Evolutionary conservation across 1,139 yeast genomes (phyloP).

Genomic region (Kodamaea suecica): DNA sequence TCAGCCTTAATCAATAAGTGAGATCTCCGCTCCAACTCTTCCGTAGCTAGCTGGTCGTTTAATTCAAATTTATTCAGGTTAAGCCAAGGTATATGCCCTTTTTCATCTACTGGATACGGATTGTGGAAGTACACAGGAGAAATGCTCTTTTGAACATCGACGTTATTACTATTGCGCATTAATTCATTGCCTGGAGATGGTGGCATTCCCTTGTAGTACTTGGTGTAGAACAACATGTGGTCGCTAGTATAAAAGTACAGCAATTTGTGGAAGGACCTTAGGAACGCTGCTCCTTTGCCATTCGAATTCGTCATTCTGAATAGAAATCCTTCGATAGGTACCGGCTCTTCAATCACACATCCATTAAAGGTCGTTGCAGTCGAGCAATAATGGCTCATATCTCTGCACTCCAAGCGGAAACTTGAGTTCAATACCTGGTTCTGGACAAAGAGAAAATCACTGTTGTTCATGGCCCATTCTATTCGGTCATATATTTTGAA

Average conservation of each 20-base stretch:
- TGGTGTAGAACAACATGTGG: constrained; percentile 57
- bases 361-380: constrained; percentile 11
- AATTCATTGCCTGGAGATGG: constrained; percentile 46
- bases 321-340: constrained; percentile 74
- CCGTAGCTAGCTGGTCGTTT: constrained; percentile 55
- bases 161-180: constrained; percentile 16
- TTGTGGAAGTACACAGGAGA: constrained; percentile 44
- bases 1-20: constrained; percentile 56
- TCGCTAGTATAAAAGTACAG: constrained; percentile 65
- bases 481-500: constrained; percentile 67
- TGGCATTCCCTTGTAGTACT: constrained; percentile 57
- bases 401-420: constrained; percentile 55
- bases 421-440: constrained; percentile 24
- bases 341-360: constrained; percentile 46
- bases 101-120: constrained; percentile 47
- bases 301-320: constrained; percentile 52
- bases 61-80: constrained; percentile 39
- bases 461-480: constrained; percentile 67
- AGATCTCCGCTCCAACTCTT: constrained; percentile 62
- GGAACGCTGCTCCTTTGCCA: constrained; percentile 41
- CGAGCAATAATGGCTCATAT: constrained; percentile 15
- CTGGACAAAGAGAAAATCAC: constrained; percentile 40
- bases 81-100: constrained; percentile 63
- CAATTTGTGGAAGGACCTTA: constrained; percentile 49
- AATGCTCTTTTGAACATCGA: constrained; percentile 13